These are phyloP conservation scores for Rhynchosporium secalis DNA, from an alignment of 2,329 filamentous ascomycete genomes.

Conservation along the genomic window DNA sequence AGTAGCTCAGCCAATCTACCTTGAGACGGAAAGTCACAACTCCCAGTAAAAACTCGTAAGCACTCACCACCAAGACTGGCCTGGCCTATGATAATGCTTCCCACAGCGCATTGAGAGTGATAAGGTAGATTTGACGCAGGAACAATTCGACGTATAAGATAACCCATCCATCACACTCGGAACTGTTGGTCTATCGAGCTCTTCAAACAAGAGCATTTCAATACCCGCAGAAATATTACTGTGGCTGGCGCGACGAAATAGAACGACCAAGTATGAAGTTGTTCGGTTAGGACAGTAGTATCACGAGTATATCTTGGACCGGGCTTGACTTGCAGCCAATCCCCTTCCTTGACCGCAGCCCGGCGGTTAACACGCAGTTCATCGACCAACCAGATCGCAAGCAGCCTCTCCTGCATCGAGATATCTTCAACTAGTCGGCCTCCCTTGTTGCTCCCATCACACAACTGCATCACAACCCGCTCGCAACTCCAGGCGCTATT, in stretches of 20 bases:
- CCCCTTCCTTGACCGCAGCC: neutral
- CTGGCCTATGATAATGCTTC: slow-evolving; percentile 1
- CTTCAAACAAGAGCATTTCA: slow-evolving; percentile 10
- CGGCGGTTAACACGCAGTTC: slow-evolving; percentile 26
- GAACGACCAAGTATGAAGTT: neutral
- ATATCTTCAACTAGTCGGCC: neutral
- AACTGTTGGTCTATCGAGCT: slow-evolving; percentile 7
- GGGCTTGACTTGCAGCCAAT: slow-evolving; percentile 26
- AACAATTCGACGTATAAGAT: slow-evolving; percentile 9
- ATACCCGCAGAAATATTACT: slow-evolving; percentile 12
- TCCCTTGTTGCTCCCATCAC: neutral
- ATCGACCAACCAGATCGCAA: slow-evolving; percentile 21
- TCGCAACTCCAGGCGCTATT: slow-evolving; percentile 30
- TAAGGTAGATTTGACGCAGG: neutral
- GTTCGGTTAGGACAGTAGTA: neutral
- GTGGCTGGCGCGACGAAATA: slow-evolving; percentile 11
- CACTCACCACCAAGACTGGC: neutral
- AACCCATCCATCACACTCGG: neutral
- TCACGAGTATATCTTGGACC: slow-evolving; percentile 17
- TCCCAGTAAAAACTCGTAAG: neutral
- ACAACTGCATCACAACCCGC: slow-evolving; percentile 7
- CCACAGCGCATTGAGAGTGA: slow-evolving; percentile 3
- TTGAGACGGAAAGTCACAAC: neutral
- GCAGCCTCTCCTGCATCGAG: slow-evolving; percentile 1
- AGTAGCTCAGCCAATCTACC: no score